phyloP scores from a whole-genome alignment of 192 early-diverging fungal genomes.

The Geranomyces variabilis region DNA sequence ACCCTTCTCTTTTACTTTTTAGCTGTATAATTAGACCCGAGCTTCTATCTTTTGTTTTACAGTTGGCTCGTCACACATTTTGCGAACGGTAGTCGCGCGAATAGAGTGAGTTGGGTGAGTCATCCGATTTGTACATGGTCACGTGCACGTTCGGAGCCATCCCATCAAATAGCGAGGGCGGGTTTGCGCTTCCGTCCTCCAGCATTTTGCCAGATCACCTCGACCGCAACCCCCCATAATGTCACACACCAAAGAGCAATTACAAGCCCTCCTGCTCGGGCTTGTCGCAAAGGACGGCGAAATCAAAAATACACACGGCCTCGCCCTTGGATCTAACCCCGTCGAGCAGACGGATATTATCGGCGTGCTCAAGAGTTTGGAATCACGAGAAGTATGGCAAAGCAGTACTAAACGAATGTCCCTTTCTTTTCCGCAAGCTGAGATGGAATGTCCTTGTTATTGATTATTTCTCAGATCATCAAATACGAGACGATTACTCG shows the following conservation, averaged over 20 bases:
- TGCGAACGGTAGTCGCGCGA: too few relatives aligned
- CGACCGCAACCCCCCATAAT: slow-evolving; percentile 5
- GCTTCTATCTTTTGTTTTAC: too few relatives aligned
- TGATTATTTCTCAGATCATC: slow-evolving; percentile 71
- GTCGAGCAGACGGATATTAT: slow-evolving; percentile 73
- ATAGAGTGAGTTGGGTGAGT: too few relatives aligned
- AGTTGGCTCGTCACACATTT: too few relatives aligned
- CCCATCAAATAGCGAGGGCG: too few relatives aligned
- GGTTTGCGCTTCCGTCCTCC: too few relatives aligned
- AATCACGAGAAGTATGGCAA: slow-evolving; percentile 75
- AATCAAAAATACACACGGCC: slow-evolving; percentile 71
- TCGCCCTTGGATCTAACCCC: slow-evolving; percentile 59
- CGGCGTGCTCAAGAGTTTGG: slow-evolving; percentile 83
- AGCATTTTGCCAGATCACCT: too few relatives aligned
- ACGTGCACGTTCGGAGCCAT: too few relatives aligned
- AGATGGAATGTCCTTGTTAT: too few relatives aligned
- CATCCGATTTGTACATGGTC: too few relatives aligned
- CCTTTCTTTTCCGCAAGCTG: neutral
- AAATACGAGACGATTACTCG: slow-evolving; percentile 74
- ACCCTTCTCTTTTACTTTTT: too few relatives aligned
- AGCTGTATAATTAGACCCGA: too few relatives aligned
- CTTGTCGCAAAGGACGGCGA: slow-evolving; percentile 69
- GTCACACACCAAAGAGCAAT: slow-evolving; percentile 7
- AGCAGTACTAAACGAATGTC: neutral
- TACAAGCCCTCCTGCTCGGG: slow-evolving; percentile 52